Evolutionary conservation across 2,329 filamentous ascomycete genomes (phyloP).

Genomic region (Juglanconis sp.): DNA sequence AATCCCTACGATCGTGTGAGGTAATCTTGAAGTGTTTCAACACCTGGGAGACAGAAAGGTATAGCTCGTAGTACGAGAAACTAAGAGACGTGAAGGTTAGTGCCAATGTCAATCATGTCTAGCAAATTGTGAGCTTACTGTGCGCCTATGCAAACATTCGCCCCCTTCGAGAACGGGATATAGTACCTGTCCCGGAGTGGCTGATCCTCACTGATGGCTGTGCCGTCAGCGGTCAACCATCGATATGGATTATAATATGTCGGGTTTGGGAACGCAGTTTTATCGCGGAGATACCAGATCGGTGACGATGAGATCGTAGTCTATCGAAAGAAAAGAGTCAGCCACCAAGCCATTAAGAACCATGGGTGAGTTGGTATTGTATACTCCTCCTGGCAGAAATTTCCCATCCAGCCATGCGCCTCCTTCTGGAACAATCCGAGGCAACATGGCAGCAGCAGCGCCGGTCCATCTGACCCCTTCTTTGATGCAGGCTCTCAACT

Average conservation of each 20-base stretch:
- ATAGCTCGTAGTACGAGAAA: slow-evolving; percentile 12
- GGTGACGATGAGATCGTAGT: slow-evolving; percentile 27
- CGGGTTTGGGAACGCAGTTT: slow-evolving; percentile 25
- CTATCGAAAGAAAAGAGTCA: slow-evolving; percentile 1
- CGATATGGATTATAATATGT: slow-evolving; percentile 25
- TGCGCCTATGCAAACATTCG: slow-evolving; percentile 26
- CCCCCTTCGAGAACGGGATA: slow-evolving; percentile 28
- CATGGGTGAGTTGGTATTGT: not conserved
- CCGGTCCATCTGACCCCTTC: slow-evolving; percentile 28
- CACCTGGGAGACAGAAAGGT: not conserved
- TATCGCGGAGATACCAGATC: slow-evolving; percentile 28
- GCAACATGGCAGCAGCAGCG: slow-evolving; percentile 26
- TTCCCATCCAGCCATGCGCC: slow-evolving; percentile 23
- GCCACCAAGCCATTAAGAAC: not conserved
- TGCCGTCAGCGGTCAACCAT: slow-evolving; percentile 21
- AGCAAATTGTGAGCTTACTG: slow-evolving; percentile 21
- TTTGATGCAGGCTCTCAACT: slow-evolving; percentile 25
- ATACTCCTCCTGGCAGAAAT: slow-evolving; percentile 24
- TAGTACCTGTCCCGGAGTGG: slow-evolving; percentile 25
- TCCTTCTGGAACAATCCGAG: slow-evolving; percentile 23
- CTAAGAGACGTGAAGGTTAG: not conserved
- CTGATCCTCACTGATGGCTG: slow-evolving; percentile 12
- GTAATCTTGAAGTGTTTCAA: slow-evolving; percentile 6
- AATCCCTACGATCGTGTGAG: not conserved
- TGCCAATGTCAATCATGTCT: not conserved